Percentiles rank a stretch among this genome's conserved stretches.
phyloP scores from a whole-genome alignment of 164 flowering plant genomes.

The Akebia trifoliata region DNA sequence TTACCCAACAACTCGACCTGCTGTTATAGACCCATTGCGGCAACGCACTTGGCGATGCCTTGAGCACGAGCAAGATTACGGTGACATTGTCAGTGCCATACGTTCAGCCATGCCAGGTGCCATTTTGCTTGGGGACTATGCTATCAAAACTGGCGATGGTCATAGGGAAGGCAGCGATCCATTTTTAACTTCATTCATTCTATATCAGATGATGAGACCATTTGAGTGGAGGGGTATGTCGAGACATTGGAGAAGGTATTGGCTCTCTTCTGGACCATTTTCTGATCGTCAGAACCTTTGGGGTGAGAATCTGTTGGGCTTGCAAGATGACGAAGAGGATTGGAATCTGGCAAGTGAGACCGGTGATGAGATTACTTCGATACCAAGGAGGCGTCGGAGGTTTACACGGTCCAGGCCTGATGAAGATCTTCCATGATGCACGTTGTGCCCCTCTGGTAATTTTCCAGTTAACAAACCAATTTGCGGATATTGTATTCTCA shows the following conservation, averaged over 20 bases:
- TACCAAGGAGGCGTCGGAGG: slow-evolving; percentile 60
- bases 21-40: slow-evolving; percentile 57
- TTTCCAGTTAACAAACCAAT: background rate
- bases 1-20: slow-evolving; percentile 56
- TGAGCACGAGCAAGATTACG: slow-evolving; percentile 73
- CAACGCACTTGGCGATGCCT: slow-evolving; percentile 77
- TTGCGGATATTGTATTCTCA: background rate
- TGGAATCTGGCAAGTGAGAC: slow-evolving; percentile 31
- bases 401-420: slow-evolving; percentile 48
- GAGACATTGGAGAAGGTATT: slow-evolving; percentile 63
- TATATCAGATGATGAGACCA: slow-evolving; percentile 77
- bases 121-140: slow-evolving; percentile 56
- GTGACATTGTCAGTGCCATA: slow-evolving; percentile 82
- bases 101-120: slow-evolving; percentile 88
- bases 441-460: slow-evolving; percentile 20
- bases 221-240: slow-evolving; percentile 48
- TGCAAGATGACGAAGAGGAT: slow-evolving; percentile 58
- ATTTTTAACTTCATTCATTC: slow-evolving; percentile 56
- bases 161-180: slow-evolving; percentile 46
- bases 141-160: slow-evolving; percentile 41
- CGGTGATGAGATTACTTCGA: slow-evolving; percentile 44
- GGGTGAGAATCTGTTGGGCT: slow-evolving; percentile 82
- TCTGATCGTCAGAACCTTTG: slow-evolving; percentile 59
- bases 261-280: slow-evolving; percentile 37
- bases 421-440: slow-evolving; percentile 45